Base-by-base conservation (phyloP, 805 yeast genomes). In the Wilhelminamyces savonicus region DNA sequence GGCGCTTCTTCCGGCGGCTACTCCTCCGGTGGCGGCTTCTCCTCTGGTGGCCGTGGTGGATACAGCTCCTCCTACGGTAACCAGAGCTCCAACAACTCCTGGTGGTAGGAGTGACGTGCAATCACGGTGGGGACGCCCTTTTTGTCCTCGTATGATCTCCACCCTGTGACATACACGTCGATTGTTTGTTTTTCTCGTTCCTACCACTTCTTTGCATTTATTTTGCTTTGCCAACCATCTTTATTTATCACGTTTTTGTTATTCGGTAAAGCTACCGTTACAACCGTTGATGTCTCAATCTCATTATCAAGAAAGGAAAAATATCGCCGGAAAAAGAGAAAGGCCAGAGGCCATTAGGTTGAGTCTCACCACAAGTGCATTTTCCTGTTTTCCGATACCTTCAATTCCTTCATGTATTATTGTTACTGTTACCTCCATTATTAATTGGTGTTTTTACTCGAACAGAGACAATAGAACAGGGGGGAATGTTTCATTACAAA, bases 21-120 rank as follows among this genome's bases (percentile, higher is more conserved):
- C 12, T 15, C 19, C 6, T 24, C 20, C 8, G 19, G 19, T 5
- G 14, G 16, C 15, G 16, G 24, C 24, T 14, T 14, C 16, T 13
- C 5, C 12, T 12, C 24, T 23, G 48, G 59, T 40, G 50, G 49
- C 46, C 38, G 45, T 33, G 54, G 57, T 25, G 55, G 52, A 13
- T 50, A 58, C 34, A 43, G 48, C 13, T 35, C 45, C 32, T 41
- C 39, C 39, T 59, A 57, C 41, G 66, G 65, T 23, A 59, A 59
- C 53, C 62, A 56, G 36, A 41, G 56, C 30, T 43, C 48, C 28
- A 41, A 47, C 42, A 48, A 54, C 43, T 62, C 68, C 16, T 63
- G 69, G 69, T 64, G 71, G 71, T 63, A 50, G 36, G n/a, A n/a
- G n/a, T n/a, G 19, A 7, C n/a, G 13, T 19, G 11, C 11, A 19